phyloP scores from a whole-genome alignment of 140 eudicot species.

The Ambrosia hybrid region DNA sequence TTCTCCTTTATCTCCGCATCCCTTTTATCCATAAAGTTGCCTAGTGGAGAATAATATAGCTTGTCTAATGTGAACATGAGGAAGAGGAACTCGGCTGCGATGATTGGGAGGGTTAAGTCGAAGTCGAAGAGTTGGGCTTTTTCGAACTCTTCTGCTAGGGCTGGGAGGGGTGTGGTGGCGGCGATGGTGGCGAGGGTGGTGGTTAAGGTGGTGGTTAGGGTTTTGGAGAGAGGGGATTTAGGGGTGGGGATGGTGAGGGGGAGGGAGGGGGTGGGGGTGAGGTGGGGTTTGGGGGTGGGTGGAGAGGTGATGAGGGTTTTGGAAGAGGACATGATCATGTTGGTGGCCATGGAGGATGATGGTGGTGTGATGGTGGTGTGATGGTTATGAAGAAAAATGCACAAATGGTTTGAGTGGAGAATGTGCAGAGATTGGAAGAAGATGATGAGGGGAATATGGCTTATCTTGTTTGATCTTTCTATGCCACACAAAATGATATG shows the following conservation, averaged over 20 bases:
- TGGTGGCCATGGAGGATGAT: conserved; percentile 44
- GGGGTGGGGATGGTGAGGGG: conserved; percentile 15
- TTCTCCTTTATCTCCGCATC: conserved; percentile 66
- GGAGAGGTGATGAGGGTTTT: conserved; percentile 66
- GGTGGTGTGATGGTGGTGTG: no score
- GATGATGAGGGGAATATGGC: conserved; percentile 14
- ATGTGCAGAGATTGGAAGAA: neutral
- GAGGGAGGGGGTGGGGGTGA: conserved; percentile 32
- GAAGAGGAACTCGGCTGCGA: conserved; percentile 63
- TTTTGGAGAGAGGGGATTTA: conserved; percentile 32
- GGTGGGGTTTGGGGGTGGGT: conserved; percentile 35
- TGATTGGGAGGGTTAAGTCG: conserved; percentile 84
- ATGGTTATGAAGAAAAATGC: no score
- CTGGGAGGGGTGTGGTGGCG: conserved; percentile 65
- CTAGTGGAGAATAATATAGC: conserved; percentile 73
- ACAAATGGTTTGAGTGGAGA: neutral
- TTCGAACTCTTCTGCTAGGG: conserved; percentile 85
- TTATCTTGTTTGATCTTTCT: conserved; percentile 32
- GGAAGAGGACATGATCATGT: conserved; percentile 78
- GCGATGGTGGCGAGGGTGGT: conserved; percentile 33
- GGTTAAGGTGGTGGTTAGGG: conserved; percentile 20
- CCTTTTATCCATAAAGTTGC: conserved; percentile 77
- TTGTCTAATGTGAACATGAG: conserved; percentile 91
- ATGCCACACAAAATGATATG: conserved; percentile 71
- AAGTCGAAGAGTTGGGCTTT: conserved; percentile 88